These are phyloP conservation scores for Bauhinia variegata DNA, from an alignment of 306 rosid species.

Conservation along the genomic window DNA sequence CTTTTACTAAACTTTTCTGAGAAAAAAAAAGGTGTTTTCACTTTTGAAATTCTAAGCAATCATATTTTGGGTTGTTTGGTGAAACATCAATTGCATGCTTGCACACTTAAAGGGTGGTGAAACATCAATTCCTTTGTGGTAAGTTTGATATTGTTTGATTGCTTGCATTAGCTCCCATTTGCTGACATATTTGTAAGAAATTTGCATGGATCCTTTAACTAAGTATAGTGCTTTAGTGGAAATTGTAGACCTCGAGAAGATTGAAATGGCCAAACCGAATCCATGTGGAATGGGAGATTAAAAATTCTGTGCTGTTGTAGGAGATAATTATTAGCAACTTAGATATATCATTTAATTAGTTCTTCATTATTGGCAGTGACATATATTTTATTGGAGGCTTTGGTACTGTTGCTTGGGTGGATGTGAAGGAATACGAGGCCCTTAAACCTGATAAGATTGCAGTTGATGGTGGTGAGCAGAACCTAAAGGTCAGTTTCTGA, in stretches of 20 bases:
- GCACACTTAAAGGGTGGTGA: too few species aligned
- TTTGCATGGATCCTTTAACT: neutral
- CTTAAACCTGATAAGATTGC: conserved; percentile 98
- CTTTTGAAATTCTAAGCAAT: neutral
- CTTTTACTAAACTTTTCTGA: conserved; percentile 4
- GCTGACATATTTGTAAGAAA: neutral
- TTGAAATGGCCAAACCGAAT: conserved; percentile 3
- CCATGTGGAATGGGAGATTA: conserved; percentile 10
- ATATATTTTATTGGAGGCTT: conserved; percentile 98
- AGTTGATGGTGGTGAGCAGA: conserved; percentile 92
- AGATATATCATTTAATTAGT: conserved; percentile 26
- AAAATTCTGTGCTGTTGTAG: conserved; percentile 11
- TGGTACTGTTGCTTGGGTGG: conserved; percentile 99
- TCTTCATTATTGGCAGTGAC: conserved; percentile 64
- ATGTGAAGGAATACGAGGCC: conserved; percentile 89
- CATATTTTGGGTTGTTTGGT: conserved; percentile 24
- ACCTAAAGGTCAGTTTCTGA: conserved; percentile 70
- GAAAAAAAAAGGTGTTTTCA: conserved; percentile 1
- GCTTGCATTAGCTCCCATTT: neutral
- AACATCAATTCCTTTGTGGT: neutral
- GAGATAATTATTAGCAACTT: conserved; percentile 27
- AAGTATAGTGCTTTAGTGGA: neutral
- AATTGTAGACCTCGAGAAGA: neutral
- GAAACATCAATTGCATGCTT: conserved; percentile 17
- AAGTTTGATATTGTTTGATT: neutral